phyloP scores from a whole-genome alignment of 179 eudicot species.

The Spinacia oleracea region DNA sequence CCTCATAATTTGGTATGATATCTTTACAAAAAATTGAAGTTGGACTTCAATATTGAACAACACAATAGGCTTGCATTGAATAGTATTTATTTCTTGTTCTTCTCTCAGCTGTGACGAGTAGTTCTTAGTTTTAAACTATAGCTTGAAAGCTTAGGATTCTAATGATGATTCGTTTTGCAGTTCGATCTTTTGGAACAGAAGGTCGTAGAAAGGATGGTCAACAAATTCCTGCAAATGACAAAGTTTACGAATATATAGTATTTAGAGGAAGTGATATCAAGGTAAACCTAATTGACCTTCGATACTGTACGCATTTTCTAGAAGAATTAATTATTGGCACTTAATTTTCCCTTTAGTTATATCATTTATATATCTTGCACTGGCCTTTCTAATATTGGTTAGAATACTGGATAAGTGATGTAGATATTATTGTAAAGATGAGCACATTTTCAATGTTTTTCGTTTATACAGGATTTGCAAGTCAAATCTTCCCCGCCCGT shows the following conservation, averaged over 20 bases:
- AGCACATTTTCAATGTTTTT: not conserved
- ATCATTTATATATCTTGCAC: not conserved
- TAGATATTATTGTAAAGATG: not conserved
- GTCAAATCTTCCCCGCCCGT: conserved; percentile 53
- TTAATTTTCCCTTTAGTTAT: not conserved
- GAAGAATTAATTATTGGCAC: not conserved
- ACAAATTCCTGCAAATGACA: conserved; percentile 51
- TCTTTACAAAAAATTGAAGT: not conserved
- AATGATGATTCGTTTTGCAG: conserved; percentile 32
- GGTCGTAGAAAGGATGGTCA: conserved; percentile 59
- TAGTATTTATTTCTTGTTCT: not conserved
- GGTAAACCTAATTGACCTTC: conserved; percentile 30
- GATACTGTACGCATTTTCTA: too few species aligned
- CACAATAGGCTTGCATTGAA: not conserved
- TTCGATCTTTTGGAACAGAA: conserved; percentile 62
- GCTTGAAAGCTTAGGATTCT: not conserved
- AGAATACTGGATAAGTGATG: not conserved
- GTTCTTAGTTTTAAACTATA: not conserved
- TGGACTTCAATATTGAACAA: not conserved
- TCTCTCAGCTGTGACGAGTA: not conserved
- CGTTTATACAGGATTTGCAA: conserved; percentile 50
- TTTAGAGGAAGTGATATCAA: conserved; percentile 66
- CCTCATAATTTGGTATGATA: not conserved
- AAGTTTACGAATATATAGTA: conserved; percentile 58
- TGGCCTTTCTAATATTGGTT: not conserved